Conservation (phyloP, 768 basidiomycete genomes). For the Candolleomyces aberdarensis region DNA sequence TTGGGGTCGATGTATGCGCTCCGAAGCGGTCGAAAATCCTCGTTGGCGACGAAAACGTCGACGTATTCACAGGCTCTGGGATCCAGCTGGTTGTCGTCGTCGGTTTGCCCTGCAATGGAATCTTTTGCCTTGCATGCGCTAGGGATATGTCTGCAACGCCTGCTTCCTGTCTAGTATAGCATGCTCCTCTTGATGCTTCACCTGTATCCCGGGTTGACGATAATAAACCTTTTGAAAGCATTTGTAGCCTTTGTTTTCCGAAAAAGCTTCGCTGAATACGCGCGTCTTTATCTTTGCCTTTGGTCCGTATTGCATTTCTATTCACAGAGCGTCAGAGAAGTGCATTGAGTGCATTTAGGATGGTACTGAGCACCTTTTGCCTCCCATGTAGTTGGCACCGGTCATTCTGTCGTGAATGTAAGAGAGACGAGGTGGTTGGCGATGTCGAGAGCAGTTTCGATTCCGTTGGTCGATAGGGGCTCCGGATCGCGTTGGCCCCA, state of each 20-base stretch:
- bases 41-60: conserved; percentile 19
- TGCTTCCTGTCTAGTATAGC: not conserved
- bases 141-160: conserved; percentile 22
- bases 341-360: not conserved
- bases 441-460: not conserved
- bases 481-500: not conserved
- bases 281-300: conserved; percentile 52
- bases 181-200: not conserved
- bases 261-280: conserved; percentile 61
- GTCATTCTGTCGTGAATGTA: conserved; percentile 36
- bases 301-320: conserved; percentile 59
- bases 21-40: conserved; percentile 6
- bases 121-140: conserved; percentile 24
- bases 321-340: not conserved
- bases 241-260: conserved; percentile 53
- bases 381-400: conserved; percentile 78
- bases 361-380: conserved; percentile 46
- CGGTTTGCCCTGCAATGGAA: not conserved
- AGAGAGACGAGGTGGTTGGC: not conserved
- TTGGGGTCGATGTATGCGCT: conserved; percentile 23
- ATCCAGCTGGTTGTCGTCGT: conserved; percentile 15
- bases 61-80: conserved; percentile 22
- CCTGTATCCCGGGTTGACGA: not conserved
- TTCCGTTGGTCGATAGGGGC: not conserved
- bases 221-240: conserved; percentile 41